phyloP scores from a whole-genome alignment of 257 asterid genomes.

The Primulina tabacum region DNA sequence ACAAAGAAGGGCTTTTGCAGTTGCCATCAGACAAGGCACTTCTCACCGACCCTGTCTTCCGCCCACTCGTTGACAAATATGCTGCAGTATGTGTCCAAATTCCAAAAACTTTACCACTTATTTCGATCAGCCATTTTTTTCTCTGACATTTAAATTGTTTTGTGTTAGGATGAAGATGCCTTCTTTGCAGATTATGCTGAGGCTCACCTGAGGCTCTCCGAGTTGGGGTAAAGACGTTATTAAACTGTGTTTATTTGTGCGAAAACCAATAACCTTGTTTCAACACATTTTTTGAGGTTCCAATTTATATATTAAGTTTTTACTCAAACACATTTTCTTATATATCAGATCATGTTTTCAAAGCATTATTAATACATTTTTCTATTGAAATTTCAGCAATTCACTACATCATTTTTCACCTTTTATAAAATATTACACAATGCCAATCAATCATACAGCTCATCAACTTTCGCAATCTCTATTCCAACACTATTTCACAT shows the following conservation, averaged over 20 bases:
- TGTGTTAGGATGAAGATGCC: slow-evolving; percentile 69
- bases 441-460: too few species aligned
- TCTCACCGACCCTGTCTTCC: slow-evolving; percentile 52
- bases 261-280: background rate
- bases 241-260: background rate
- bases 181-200: slow-evolving; percentile 79
- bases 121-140: background rate
- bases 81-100: slow-evolving; percentile 50
- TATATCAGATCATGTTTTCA: background rate
- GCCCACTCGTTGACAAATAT: slow-evolving; percentile 56
- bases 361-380: background rate
- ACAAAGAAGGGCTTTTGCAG: slow-evolving; percentile 60
- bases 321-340: too few species aligned
- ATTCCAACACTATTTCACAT: too few species aligned
- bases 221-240: slow-evolving; percentile 55
- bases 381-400: background rate
- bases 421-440: too few species aligned
- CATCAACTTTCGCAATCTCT: too few species aligned
- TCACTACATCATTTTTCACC: background rate
- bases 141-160: background rate
- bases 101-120: background rate
- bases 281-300: background rate
- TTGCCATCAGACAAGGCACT: slow-evolving; percentile 73
- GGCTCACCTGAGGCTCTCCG: slow-evolving; percentile 80
- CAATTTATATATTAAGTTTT: background rate